These are phyloP conservation scores for Neurospora tetrasperma DNA, from an alignment of 495 filamentous ascomycete genomes.

Conservation along the genomic window DNA sequence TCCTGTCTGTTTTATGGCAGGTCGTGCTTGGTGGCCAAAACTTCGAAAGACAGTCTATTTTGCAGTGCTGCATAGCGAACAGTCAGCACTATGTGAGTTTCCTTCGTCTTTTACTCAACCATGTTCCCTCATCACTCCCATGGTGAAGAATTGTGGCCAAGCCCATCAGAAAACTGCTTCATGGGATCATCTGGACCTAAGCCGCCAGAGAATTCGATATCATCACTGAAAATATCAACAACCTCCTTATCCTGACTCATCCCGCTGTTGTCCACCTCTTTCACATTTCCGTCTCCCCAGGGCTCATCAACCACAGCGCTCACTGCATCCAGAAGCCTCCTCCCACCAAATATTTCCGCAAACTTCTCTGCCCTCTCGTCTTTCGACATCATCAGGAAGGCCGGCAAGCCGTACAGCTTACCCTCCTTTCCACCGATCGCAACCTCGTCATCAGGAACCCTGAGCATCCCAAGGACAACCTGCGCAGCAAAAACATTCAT, in stretches of 20 bases:
- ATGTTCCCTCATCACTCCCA: not conserved
- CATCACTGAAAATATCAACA: not conserved
- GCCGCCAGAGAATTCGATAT: not conserved
- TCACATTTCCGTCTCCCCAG: slow-evolving; percentile 19
- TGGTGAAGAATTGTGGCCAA: not conserved
- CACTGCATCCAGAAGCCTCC: slow-evolving; percentile 42
- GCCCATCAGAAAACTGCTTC: not conserved
- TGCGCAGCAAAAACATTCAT: slow-evolving; percentile 79
- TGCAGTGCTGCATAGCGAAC: not conserved
- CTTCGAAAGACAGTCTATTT: not conserved
- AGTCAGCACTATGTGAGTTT: not conserved
- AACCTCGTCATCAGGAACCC: slow-evolving; percentile 21
- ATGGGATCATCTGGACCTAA: not conserved
- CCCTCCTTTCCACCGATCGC: slow-evolving; percentile 9
- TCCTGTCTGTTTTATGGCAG: not conserved
- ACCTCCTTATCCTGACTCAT: not conserved
- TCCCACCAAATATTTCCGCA: slow-evolving; percentile 39
- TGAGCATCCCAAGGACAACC: slow-evolving; percentile 45
- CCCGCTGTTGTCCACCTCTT: not conserved
- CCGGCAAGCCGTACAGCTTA: slow-evolving; percentile 37
- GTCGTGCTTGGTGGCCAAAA: not conserved
- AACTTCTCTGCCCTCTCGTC: slow-evolving; percentile 38
- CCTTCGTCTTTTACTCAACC: not conserved
- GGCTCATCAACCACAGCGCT: slow-evolving; percentile 25
- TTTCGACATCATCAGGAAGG: slow-evolving; percentile 47